Percentiles rank a stretch among this genome's conserved stretches.
phyloP scores from a whole-genome alignment of 1,139 yeast genomes.

The Diutina scorzettiae region DNA sequence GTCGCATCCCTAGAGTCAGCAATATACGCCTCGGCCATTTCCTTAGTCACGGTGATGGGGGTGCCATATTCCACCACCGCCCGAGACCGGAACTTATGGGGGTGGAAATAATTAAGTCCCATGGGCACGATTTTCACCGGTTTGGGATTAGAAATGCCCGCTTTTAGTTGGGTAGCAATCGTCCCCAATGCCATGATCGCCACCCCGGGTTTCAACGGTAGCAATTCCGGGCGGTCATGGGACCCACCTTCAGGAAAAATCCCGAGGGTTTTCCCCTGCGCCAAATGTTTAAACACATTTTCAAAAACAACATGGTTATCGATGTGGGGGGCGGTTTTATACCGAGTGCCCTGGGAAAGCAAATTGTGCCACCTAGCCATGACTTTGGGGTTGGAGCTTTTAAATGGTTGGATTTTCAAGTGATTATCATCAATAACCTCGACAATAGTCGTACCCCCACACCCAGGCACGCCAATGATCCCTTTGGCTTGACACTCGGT shows the following conservation, averaged over 20 bases:
- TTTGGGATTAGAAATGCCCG: conserved; percentile 46
- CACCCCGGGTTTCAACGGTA: conserved; percentile 36
- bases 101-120: conserved; percentile 36
- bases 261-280: conserved; percentile 45
- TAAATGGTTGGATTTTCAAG: conserved; percentile 38
- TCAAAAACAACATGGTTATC: conserved; percentile 51
- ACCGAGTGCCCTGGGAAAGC: conserved; percentile 36
- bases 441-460: conserved; percentile 46
- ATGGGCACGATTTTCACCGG: conserved; percentile 36
- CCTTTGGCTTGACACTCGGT: conserved; percentile 37
- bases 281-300: conserved; percentile 50
- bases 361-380: conserved; percentile 13
- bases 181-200: conserved; percentile 40
- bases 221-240: conserved; percentile 27
- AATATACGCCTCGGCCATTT: conserved; percentile 15
- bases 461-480: conserved; percentile 48
- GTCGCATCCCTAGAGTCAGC: conserved; percentile 12
- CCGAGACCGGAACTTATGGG: conserved; percentile 34
- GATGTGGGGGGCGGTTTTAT: conserved; percentile 49
- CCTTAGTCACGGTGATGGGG: conserved; percentile 27
- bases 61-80: conserved; percentile 37
- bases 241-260: conserved; percentile 56
- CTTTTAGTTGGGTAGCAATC: conserved; percentile 22
- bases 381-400: conserved; percentile 13
- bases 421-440: conserved; percentile 43